Conservation (phyloP, 768 basidiomycete genomes). For the Naematelia encephala region DNA sequence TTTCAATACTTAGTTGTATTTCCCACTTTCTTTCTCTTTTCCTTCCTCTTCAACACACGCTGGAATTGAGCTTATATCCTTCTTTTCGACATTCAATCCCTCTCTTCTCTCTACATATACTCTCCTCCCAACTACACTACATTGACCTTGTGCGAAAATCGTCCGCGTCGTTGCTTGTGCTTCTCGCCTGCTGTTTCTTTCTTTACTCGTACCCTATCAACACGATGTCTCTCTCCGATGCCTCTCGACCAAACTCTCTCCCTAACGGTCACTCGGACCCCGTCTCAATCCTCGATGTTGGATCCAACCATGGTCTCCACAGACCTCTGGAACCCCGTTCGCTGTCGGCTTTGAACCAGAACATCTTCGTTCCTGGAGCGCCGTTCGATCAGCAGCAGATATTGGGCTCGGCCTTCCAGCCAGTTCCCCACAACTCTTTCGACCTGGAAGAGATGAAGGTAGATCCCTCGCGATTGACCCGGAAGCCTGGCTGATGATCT, state of each 20-base stretch:
- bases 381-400: neutral
- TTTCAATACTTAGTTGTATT: conserved; percentile 4
- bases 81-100: neutral
- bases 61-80: neutral
- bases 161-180: conserved; percentile 5
- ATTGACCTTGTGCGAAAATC: too few relatives aligned
- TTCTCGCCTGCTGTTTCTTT: neutral
- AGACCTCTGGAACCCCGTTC: neutral
- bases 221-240: neutral
- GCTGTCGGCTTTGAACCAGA: neutral
- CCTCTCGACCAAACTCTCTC: neutral
- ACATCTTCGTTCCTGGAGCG: neutral
- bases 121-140: too few relatives aligned
- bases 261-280: neutral
- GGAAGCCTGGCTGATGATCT: neutral
- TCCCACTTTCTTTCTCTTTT: neutral
- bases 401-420: conserved; percentile 12
- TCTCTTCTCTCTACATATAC: neutral
- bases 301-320: neutral
- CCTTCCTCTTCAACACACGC: neutral
- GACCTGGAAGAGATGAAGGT: conserved; percentile 44
- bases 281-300: too few relatives aligned
- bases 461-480: conserved; percentile 6
- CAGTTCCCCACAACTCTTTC: conserved; percentile 1
- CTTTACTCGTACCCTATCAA: conserved; percentile 2